Percentiles rank a stretch among this genome's conserved stretches.
These are phyloP conservation scores for Triticum aestivum DNA, from an alignment of 176 grass and related monocot genomes.

Conservation along the genomic window DNA sequence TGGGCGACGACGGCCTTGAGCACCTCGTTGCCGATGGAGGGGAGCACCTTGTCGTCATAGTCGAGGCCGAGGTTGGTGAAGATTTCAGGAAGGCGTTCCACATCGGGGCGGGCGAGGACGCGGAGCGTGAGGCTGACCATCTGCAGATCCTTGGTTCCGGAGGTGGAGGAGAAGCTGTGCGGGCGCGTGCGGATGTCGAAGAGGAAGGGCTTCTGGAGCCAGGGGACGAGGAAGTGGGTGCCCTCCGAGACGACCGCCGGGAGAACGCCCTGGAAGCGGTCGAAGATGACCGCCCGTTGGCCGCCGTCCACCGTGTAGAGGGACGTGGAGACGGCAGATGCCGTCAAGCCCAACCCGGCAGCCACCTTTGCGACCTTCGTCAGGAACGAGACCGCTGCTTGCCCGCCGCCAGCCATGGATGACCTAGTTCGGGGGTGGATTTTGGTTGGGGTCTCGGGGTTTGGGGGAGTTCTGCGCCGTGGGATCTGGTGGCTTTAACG, in stretches of 20 bases:
- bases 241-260: conserved; percentile 59
- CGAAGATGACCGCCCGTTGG: conserved; percentile 82
- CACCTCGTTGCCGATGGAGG: conserved; percentile 99
- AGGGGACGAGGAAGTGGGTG: conserved; percentile 77
- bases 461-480: neutral
- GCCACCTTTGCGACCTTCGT: conserved; percentile 58
- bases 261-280: conserved; percentile 78
- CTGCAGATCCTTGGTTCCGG: conserved; percentile 95
- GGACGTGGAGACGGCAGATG: conserved; percentile 47
- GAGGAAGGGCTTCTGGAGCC: conserved; percentile 86
- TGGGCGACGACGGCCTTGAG: conserved; percentile 98
- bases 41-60: conserved; percentile 99
- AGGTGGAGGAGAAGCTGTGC: conserved; percentile 88
- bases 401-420: conserved; percentile 48
- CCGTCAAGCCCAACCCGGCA: conserved; percentile 46
- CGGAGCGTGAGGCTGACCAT: conserved; percentile 98
- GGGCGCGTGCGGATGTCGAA: conserved; percentile 95
- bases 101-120: conserved; percentile 76
- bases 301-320: conserved; percentile 93
- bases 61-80: conserved; percentile 99
- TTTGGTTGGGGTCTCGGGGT: neutral
- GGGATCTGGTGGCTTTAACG: neutral
- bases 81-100: conserved; percentile 66
- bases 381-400: conserved; percentile 60
- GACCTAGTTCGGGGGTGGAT: neutral